Conservation (phyloP, 1,284 basidiomycete genomes). For the Gymnopus androsaceus region DNA sequence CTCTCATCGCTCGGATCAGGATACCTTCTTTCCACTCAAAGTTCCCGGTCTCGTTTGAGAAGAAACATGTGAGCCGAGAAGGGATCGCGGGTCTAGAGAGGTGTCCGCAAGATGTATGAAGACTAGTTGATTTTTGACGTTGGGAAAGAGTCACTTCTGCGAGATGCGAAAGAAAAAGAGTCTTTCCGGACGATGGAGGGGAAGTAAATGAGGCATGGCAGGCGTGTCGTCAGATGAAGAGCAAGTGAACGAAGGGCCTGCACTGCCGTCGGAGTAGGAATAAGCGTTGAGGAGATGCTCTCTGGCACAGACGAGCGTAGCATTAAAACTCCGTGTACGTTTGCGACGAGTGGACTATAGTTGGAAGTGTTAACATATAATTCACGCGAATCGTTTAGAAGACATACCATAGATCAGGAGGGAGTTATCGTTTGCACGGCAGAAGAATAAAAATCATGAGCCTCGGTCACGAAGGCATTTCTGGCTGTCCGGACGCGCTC, state of each 20-base stretch:
- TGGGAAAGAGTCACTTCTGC: constrained; percentile 64
- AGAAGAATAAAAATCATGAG: constrained; percentile 50
- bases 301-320: constrained; percentile 35
- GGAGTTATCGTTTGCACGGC: constrained; percentile 36
- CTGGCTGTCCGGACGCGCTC: constrained; percentile 59
- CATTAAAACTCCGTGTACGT: constrained; percentile 68
- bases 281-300: constrained; percentile 44
- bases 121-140: constrained; percentile 63
- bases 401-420: constrained; percentile 56
- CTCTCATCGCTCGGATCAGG: constrained; percentile 85
- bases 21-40: constrained; percentile 97
- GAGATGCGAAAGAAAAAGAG: constrained; percentile 79
- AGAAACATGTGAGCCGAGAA: constrained; percentile 93
- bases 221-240: constrained; percentile 62
- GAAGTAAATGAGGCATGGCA: constrained; percentile 88
- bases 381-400: background rate
- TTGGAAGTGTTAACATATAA: background rate
- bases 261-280: constrained; percentile 68
- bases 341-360: constrained; percentile 53
- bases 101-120: constrained; percentile 92
- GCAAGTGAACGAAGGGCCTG: constrained; percentile 66
- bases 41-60: constrained; percentile 84
- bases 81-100: constrained; percentile 90
- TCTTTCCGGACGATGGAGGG: constrained; percentile 89
- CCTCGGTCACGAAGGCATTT: constrained; percentile 44